These are phyloP conservation scores for Bodo saltans DNA, from an alignment of 78 protist genomes.

Conservation along the genomic window DNA sequence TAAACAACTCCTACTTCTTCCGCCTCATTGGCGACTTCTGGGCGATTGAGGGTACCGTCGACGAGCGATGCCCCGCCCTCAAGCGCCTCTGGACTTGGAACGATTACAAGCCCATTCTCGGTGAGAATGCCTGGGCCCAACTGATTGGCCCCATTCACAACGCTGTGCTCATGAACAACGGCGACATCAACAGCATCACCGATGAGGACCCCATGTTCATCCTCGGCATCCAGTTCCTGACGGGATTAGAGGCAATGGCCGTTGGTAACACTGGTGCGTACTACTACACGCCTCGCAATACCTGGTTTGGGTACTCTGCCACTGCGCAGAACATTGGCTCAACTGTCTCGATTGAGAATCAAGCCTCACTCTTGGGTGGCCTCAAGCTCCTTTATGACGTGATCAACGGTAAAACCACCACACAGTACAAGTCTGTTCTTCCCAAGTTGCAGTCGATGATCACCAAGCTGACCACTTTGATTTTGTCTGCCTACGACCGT, in stretches of 20 bases:
- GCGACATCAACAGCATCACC: background rate
- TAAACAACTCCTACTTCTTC: background rate
- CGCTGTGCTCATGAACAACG: background rate
- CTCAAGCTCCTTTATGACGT: background rate
- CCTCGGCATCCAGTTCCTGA: background rate
- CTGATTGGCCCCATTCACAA: constrained; percentile 13
- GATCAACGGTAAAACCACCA: background rate
- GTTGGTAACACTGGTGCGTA: background rate
- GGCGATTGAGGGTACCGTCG: constrained; percentile 15
- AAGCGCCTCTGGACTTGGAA: constrained; percentile 30
- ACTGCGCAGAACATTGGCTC: background rate
- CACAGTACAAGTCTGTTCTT: background rate
- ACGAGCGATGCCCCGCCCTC: constrained; percentile 23
- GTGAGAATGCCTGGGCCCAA: constrained; percentile 34
- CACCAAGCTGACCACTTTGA: background rate
- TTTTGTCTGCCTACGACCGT: background rate
- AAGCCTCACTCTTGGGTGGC: constrained; percentile 21
- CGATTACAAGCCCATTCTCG: constrained; percentile 26
- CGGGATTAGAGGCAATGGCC: background rate
- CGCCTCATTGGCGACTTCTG: constrained; percentile 16
- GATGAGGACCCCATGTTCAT: background rate
- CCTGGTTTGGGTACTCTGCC: background rate
- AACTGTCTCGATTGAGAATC: constrained; percentile 18
- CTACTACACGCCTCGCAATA: constrained; percentile 10
- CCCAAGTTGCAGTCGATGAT: background rate